A percentile compares a stretch with the other conserved stretches of the same genome.
phyloP scores from a whole-genome alignment of 352 stramenopile genomes.

The Phytophthora nicotianae region DNA sequence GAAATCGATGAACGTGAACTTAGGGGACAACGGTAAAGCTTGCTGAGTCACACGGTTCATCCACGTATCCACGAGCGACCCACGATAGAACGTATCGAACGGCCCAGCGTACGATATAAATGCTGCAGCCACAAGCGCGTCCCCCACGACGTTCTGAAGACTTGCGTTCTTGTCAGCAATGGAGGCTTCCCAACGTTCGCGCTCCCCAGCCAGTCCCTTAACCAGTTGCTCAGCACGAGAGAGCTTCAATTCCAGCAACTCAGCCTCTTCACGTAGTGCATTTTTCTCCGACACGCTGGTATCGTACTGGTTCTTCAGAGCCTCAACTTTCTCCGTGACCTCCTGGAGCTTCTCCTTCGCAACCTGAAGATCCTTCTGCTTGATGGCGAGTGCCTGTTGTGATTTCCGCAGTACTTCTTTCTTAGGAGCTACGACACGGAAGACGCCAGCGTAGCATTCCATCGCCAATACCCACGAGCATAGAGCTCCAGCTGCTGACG shows the following conservation, averaged over 20 bases:
- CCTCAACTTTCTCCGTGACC: conserved; percentile 92
- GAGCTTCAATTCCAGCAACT: conserved; percentile 92
- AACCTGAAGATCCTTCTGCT: conserved; percentile 88
- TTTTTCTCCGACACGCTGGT: conserved; percentile 94
- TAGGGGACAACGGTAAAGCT: conserved; percentile 80
- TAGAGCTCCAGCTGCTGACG: conserved; percentile 84
- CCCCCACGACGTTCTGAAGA: conserved; percentile 90
- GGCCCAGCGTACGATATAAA: conserved; percentile 96
- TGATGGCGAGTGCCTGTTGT: conserved; percentile 83
- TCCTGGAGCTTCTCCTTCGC: conserved; percentile 91
- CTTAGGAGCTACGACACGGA: conserved; percentile 91
- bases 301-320: conserved; percentile 92
- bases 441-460: conserved; percentile 91
- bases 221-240: conserved; percentile 95
- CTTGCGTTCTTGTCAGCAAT: conserved; percentile 91
- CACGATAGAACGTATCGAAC: conserved; percentile 94
- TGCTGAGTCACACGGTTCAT: conserved; percentile 87
- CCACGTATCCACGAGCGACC: conserved; percentile 88
- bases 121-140: conserved; percentile 92
- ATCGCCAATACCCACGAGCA: conserved; percentile 94
- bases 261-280: conserved; percentile 91
- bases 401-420: conserved; percentile 89
- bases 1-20: conserved; percentile 94
- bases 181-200: conserved; percentile 92
- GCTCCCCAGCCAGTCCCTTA: conserved; percentile 92